Conservation (phyloP, 257 asterid genomes). For the Capsicum baccatum region DNA sequence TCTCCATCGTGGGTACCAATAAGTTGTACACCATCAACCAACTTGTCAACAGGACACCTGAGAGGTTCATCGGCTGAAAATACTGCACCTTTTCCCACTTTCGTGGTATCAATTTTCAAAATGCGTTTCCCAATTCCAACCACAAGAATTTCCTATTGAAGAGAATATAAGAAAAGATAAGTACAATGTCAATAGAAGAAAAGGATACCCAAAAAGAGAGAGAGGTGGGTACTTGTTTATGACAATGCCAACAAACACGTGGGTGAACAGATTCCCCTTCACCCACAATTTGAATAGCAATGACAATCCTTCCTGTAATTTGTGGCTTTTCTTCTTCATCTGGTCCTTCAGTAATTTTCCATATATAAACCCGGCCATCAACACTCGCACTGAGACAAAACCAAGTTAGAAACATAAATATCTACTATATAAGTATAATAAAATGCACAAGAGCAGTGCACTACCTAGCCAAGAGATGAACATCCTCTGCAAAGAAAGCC, state of each 20-base stretch:
- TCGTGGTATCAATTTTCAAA: constrained; percentile 85
- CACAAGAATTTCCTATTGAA: constrained; percentile 84
- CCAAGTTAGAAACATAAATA: constrained; percentile 36
- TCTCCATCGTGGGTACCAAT: constrained; percentile 98
- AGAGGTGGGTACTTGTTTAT: constrained; percentile 72
- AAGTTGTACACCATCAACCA: constrained; percentile 87
- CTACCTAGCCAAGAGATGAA: constrained; percentile 97
- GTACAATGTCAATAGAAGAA: constrained; percentile 24
- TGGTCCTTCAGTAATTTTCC: constrained; percentile 95
- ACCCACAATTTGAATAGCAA: constrained; percentile 85
- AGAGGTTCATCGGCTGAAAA: constrained; percentile 92
- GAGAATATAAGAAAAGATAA: constrained; percentile 29
- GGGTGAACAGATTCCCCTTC: constrained; percentile 90
- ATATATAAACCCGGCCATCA: constrained; percentile 92
- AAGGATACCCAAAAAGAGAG: constrained; percentile 9
- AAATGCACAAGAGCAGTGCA: constrained; percentile 23
- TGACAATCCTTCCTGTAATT: constrained; percentile 71
- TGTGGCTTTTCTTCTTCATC: constrained; percentile 96
- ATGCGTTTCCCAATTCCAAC: constrained; percentile 83
- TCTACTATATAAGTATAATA: constrained; percentile 28
- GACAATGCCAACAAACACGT: constrained; percentile 99
- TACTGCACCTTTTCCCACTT: constrained; percentile 82
- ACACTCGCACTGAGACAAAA: constrained; percentile 76
- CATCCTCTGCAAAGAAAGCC: constrained; percentile 99
- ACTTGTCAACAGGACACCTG: constrained; percentile 70